A percentile compares a stretch with the other conserved stretches of the same genome.
Conservation (phyloP, 371 early-diverging fungal species). For the Entomophthora muscae region DNA sequence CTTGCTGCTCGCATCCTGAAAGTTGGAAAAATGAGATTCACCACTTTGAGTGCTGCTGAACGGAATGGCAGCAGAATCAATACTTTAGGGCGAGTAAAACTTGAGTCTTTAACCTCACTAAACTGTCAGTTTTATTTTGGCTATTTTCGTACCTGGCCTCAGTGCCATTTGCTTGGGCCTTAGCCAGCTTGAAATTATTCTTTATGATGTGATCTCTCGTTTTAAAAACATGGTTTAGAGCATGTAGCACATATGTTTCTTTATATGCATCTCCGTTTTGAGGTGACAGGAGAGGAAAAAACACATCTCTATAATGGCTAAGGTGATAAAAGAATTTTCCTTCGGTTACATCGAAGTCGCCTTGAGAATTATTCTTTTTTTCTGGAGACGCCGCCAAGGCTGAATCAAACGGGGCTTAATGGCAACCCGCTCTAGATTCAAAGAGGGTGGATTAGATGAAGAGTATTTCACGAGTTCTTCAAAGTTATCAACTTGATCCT, state of each 20-base stretch:
- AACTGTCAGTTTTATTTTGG: neutral
- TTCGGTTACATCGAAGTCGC: slow-evolving; percentile 32
- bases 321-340: slow-evolving; percentile 37
- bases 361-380: too few relatives aligned
- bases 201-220: slow-evolving; percentile 56
- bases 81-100: slow-evolving; percentile 86
- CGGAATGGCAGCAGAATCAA: slow-evolving; percentile 79
- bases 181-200: slow-evolving; percentile 53
- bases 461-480: neutral
- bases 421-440: neutral
- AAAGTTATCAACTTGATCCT: neutral
- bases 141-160: slow-evolving; percentile 19
- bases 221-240: slow-evolving; percentile 74
- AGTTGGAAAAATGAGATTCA: slow-evolving; percentile 54
- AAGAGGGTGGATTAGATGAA: neutral
- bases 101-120: slow-evolving; percentile 83
- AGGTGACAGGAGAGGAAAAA: slow-evolving; percentile 41
- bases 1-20: slow-evolving; percentile 59
- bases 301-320: slow-evolving; percentile 55
- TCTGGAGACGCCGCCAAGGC: neutral
- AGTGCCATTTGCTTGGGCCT: slow-evolving; percentile 26
- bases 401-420: neutral
- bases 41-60: slow-evolving; percentile 59
- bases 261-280: slow-evolving; percentile 45
- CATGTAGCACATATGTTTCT: slow-evolving; percentile 58